A percentile compares a stretch with the other conserved stretches of the same genome.
phyloP scores from a whole-genome alignment of 2,329 filamentous ascomycete species.

The Annulohypoxylon truncatum region DNA sequence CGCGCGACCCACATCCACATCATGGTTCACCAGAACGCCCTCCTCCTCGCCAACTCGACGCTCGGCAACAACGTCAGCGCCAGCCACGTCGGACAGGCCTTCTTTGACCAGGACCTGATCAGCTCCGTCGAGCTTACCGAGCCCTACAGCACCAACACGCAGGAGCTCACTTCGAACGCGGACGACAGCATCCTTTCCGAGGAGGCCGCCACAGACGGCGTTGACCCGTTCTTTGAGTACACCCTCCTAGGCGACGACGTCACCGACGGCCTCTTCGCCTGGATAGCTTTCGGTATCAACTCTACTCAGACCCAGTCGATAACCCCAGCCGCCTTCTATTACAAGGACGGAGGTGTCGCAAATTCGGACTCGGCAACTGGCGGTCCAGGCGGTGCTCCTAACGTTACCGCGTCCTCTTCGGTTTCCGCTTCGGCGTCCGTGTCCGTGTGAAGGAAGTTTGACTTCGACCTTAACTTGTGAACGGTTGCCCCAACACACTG shows the following conservation, averaged over 20 bases:
- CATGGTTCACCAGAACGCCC: constrained; percentile 57
- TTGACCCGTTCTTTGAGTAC: constrained; percentile 61
- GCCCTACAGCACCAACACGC: constrained; percentile 61
- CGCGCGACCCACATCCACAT: constrained; percentile 63
- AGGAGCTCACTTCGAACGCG: constrained; percentile 55
- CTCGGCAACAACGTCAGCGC: constrained; percentile 60
- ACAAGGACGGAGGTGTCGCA: constrained; percentile 50
- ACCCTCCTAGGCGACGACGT: constrained; percentile 66
- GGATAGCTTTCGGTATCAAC: constrained; percentile 66
- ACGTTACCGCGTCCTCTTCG: neutral
- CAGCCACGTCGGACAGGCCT: constrained; percentile 72
- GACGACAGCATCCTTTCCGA: constrained; percentile 47
- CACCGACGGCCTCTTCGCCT: constrained; percentile 64
- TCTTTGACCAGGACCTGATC: constrained; percentile 71
- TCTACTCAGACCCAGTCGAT: constrained; percentile 40
- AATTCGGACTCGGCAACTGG: constrained; percentile 42
- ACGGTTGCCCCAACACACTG: too few species aligned
- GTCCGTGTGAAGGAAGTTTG: neutral
- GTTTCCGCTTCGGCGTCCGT: neutral
- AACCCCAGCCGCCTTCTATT: constrained; percentile 50
- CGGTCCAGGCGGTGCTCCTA: constrained; percentile 35
- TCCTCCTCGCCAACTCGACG: constrained; percentile 56
- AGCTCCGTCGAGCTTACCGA: constrained; percentile 58
- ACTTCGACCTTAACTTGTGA: too few species aligned
- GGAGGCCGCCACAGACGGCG: constrained; percentile 44